Evolutionary conservation across 2,329 filamentous ascomycete genomes (phyloP).

Genomic region (Botrytis galanthina): DNA sequence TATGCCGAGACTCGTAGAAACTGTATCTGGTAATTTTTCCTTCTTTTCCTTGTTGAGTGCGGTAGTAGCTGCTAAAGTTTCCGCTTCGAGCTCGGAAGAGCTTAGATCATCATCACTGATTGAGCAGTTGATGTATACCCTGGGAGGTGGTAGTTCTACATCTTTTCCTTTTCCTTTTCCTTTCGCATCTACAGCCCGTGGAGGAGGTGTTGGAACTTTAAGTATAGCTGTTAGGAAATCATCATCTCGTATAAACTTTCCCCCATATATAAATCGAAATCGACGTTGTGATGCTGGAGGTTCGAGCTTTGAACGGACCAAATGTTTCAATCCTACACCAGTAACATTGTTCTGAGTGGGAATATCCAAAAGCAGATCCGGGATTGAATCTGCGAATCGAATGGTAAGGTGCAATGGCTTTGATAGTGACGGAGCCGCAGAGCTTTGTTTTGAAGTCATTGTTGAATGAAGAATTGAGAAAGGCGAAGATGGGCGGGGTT

Average conservation of each 20-base stretch:
- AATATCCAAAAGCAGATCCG: constrained; percentile 80
- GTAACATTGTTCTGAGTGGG: constrained; percentile 65
- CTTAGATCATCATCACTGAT: constrained; percentile 77
- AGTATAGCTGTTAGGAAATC: constrained; percentile 67
- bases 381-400: constrained; percentile 82
- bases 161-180: constrained; percentile 70
- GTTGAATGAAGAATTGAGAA: background rate
- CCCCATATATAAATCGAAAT: constrained; percentile 85
- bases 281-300: constrained; percentile 61
- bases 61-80: constrained; percentile 46
- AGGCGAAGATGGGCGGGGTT: background rate
- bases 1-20: constrained; percentile 21
- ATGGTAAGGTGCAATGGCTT: constrained; percentile 70
- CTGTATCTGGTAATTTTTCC: constrained; percentile 14
- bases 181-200: constrained; percentile 42
- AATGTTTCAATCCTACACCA: constrained; percentile 74
- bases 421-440: background rate
- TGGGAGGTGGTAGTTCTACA: constrained; percentile 46
- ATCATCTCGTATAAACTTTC: constrained; percentile 77
- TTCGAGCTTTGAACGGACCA: constrained; percentile 72
- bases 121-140: constrained; percentile 90
- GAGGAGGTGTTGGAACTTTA: constrained; percentile 56
- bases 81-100: constrained; percentile 64
- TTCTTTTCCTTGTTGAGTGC: constrained; percentile 27
- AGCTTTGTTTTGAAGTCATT: constrained; percentile 14